Evolutionary conservation across 2,329 filamentous ascomycete genomes (phyloP), one percentile per base, ranked within the genome.

Genomic region (Phoma herbarum): DNA sequence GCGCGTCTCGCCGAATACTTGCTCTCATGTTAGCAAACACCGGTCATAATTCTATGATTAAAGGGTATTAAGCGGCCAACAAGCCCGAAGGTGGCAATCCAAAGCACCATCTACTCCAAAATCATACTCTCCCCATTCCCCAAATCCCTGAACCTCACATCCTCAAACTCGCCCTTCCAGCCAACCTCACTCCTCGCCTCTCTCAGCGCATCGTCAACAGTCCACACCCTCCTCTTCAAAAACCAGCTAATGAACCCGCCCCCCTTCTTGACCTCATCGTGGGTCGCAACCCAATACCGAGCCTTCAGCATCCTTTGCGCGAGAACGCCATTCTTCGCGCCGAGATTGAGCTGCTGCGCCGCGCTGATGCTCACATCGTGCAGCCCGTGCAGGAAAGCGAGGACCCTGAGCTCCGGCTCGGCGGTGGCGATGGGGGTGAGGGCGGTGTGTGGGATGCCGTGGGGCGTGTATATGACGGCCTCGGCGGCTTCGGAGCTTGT

Each of bases 251-350:
- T 82, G 5, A 89, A 64, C 0, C 87, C 86, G 0, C 81, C 81
- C 0, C 85, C 86, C 52, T 74, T 81, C 73, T 89, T 89, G 4
- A 84, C 77, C 71, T 89, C 87, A 63, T 89, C 87, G 64, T 90
- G 87, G 25, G 88, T 90, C 0, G 82, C 83, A 18, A 90, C 75
- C 88, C 87, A 90, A 66, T 89, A 90, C 63, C 79, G 83, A 0
- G 86, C 84, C 2, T 80, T 77, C 28, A 85, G 73, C 4, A 82
- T 73, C 16, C 80, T 74, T 57, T 86, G 86, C 3, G 85, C 84
- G 57, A 83, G 78, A 16, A 88, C 73, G 0, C 85, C 88, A 66
- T 89, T 90, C 58, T 84, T 78, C 0, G 83, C 87, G 2, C 88
- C 88, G 16, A 89, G 81, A 61, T 90, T 90, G 31, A 89, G 76